Percentiles rank a stretch among this genome's conserved stretches.
phyloP scores from a whole-genome alignment of 192 early-diverging fungal species.

The Podila epigama region DNA sequence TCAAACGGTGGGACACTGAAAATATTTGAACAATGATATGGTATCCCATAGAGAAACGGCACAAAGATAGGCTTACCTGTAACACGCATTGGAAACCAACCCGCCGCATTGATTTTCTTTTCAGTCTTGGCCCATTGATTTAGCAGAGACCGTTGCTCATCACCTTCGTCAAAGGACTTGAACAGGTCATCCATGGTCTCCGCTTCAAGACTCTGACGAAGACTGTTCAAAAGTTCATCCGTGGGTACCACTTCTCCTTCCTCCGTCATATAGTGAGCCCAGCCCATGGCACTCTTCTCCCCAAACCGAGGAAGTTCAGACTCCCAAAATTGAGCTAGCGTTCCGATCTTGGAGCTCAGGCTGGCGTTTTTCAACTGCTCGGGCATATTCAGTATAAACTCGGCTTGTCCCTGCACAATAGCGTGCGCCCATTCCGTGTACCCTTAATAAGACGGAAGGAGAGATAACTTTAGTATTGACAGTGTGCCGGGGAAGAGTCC shows the following conservation, averaged over 20 bases:
- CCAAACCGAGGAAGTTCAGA: slow-evolving; percentile 62
- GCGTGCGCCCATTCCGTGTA: slow-evolving; percentile 59
- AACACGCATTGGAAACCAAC: slow-evolving; percentile 44
- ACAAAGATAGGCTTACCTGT: slow-evolving; percentile 22
- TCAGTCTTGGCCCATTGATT: slow-evolving; percentile 44
- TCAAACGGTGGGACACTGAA: not conserved
- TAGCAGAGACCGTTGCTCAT: slow-evolving; percentile 26
- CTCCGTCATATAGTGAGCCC: slow-evolving; percentile 51
- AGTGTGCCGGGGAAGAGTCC: too few species aligned
- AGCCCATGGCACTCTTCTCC: slow-evolving; percentile 60
- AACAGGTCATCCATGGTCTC: slow-evolving; percentile 14
- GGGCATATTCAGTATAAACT: slow-evolving; percentile 56
- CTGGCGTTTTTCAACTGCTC: slow-evolving; percentile 26
- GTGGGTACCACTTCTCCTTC: slow-evolving; percentile 31
- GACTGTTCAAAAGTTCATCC: slow-evolving; percentile 22
- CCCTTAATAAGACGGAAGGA: slow-evolving; percentile 24
- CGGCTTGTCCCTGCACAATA: slow-evolving; percentile 58
- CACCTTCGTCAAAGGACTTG: slow-evolving; percentile 23
- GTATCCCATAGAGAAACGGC: not conserved
- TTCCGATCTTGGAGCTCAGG: slow-evolving; percentile 46
- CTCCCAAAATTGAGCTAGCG: slow-evolving; percentile 62
- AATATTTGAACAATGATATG: not conserved
- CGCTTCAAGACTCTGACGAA: slow-evolving; percentile 1
- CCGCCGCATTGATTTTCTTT: slow-evolving; percentile 10
- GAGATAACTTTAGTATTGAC: not conserved